phyloP scores from a whole-genome alignment of 1,139 yeast species.

The Debaryomyces robertsiae region DNA sequence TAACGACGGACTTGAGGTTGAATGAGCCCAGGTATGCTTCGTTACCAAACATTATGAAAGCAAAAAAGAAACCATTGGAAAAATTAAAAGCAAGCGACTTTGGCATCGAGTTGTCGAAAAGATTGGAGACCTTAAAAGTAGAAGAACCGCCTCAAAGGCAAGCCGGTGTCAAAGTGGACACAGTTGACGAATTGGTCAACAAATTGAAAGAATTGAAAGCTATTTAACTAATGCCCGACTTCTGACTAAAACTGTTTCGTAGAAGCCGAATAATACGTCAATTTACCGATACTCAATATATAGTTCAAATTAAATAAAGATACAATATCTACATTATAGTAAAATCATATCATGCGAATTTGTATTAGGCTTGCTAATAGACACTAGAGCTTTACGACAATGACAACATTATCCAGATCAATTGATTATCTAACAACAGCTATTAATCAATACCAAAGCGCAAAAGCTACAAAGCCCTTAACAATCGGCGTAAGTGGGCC shows the following conservation, averaged over 20 bases:
- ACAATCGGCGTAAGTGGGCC: slow-evolving; percentile 82
- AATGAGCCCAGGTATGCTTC: slow-evolving; percentile 95
- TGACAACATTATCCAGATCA: slow-evolving; percentile 23
- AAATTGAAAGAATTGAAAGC: slow-evolving; percentile 76
- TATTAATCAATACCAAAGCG: slow-evolving; percentile 22
- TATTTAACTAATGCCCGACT: slow-evolving; percentile 40
- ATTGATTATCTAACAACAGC: slow-evolving; percentile 23
- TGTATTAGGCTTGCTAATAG: not conserved
- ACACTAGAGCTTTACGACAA: slow-evolving; percentile 1
- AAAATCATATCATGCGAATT: not conserved
- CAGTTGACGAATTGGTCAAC: slow-evolving; percentile 78
- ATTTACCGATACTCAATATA: not conserved
- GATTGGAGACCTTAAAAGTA: slow-evolving; percentile 71
- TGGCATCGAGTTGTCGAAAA: slow-evolving; percentile 62
- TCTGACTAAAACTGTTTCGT: not conserved
- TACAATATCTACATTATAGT: not conserved
- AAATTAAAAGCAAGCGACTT: slow-evolving; percentile 70
- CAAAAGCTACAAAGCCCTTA: slow-evolving; percentile 39
- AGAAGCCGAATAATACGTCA: not conserved
- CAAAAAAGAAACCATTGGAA: slow-evolving; percentile 91
- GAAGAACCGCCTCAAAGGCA: slow-evolving; percentile 84
- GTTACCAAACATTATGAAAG: slow-evolving; percentile 95
- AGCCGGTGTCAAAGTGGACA: slow-evolving; percentile 77
- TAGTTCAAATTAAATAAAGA: not conserved
- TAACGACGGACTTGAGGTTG: slow-evolving; percentile 90